Conservation (phyloP, 2,329 filamentous ascomycete species). For the Ophiostoma angusticollis region DNA sequence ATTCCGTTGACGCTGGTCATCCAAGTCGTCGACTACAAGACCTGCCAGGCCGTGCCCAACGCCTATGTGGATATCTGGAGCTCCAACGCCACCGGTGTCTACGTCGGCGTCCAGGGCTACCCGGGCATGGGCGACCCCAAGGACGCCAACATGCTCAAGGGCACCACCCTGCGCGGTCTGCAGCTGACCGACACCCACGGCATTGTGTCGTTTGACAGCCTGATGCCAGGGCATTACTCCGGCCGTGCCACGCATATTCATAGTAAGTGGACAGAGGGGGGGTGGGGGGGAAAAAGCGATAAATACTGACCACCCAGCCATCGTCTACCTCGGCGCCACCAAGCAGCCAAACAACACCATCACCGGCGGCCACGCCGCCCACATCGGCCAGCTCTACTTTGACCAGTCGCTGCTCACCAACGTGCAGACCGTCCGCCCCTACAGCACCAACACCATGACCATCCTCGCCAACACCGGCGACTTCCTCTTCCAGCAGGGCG, state of each 20-base stretch:
- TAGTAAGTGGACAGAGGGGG: too few relatives aligned
- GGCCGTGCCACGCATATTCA: constrained; percentile 27
- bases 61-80: constrained; percentile 40
- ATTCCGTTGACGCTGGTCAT: constrained; percentile 37
- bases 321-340: constrained; percentile 21
- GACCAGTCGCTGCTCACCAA: constrained; percentile 38
- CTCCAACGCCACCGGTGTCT: constrained; percentile 28
- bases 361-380: constrained; percentile 36
- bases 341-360: constrained; percentile 36
- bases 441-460: constrained; percentile 27
- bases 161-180: constrained; percentile 31
- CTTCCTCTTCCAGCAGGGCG: constrained; percentile 30
- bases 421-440: constrained; percentile 35
- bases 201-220: constrained; percentile 27
- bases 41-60: constrained; percentile 36
- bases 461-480: constrained; percentile 41
- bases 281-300: too few relatives aligned
- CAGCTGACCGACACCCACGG: constrained; percentile 29
- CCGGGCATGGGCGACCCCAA: constrained; percentile 16
- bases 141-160: constrained; percentile 28
- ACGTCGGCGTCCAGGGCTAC: constrained; percentile 23
- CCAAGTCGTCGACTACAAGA: constrained; percentile 40
- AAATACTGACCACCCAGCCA: constrained; percentile 16
- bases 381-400: constrained; percentile 49
- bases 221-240: constrained; percentile 33